Evolutionary conservation across 2,329 filamentous ascomycete species (phyloP), one percentile per base, ranked within the genome.

Genomic region (Xylaria sp.): DNA sequence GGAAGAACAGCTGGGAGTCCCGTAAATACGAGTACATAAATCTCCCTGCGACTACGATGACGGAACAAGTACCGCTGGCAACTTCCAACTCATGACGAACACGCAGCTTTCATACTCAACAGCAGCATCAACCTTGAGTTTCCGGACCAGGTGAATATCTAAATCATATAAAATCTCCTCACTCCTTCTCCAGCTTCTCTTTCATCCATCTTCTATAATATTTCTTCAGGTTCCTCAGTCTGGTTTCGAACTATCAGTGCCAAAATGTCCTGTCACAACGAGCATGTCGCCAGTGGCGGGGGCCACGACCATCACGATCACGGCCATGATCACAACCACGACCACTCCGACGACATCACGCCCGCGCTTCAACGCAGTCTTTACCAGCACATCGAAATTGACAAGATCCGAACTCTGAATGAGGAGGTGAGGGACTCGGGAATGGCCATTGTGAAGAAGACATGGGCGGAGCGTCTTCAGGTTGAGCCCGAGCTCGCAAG

Each of bases 381-480:
- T 42, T 97, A 97, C 78, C 86, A 90, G 65, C 89, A 96, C 73
- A 92, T 99, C 75, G 85, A 92, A 73, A 97, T 97, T 76, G 88
- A 91, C 75, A 83, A 86, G 34, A 86, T 99, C 63, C 84, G 80
- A 44, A 94, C 93, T 0, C 78, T 97, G 57, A 99, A 99, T 74
- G 94, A 97, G 76, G 80, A 85, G 9, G 73, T 76, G 11, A 77
- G 85, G 6, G 83, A 86, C 60, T 83, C 86, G 0, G 94, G 92
- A 16, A 83, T 84, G 66, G 84, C 83, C 1, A 83, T 97, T 35
- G 84, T 95, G 42, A 86, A 91, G 76, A 99, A 99, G 80, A 91
- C 92, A 58, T 99, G 92, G 92, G 83, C 83, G 4, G 88, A 97
- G 75, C 81, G 94, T 58, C 74, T 97, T 61, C 75, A 84, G 13